Evolutionary conservation across 352 stramenopile species (phyloP).

Genomic region (Pelagophyceae sp.): DNA sequence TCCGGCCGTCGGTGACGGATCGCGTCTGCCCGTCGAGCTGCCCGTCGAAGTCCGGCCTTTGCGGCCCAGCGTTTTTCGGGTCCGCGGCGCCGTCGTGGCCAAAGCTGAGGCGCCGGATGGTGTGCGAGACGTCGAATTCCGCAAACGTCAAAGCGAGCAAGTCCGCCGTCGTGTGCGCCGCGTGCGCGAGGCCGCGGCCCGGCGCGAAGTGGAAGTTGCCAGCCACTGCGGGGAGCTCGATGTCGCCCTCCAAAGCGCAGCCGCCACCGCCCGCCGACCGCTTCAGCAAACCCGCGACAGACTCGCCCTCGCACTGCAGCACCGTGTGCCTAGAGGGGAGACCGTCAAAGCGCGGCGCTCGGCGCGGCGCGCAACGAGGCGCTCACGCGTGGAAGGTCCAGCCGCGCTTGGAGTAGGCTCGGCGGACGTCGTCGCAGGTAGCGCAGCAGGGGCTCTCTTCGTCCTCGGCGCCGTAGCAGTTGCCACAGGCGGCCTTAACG

Average conservation of each 20-base stretch:
- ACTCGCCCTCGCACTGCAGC: constrained; percentile 31
- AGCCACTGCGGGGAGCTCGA: constrained; percentile 52
- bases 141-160: constrained; percentile 50
- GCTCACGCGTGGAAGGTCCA: constrained; percentile 51
- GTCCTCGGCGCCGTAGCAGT: constrained; percentile 63
- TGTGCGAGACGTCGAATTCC: constrained; percentile 68
- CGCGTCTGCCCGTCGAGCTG: constrained; percentile 49
- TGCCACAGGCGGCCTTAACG: constrained; percentile 44
- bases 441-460: constrained; percentile 59
- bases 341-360: constrained; percentile 26
- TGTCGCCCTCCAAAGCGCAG: constrained; percentile 56
- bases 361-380: constrained; percentile 35
- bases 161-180: constrained; percentile 21
- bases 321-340: constrained; percentile 4
- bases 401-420: constrained; percentile 52
- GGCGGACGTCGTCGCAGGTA: constrained; percentile 64
- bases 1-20: constrained; percentile 30
- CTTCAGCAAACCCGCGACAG: not conserved
- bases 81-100: constrained; percentile 30
- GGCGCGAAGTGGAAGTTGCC: constrained; percentile 67
- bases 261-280: constrained; percentile 40
- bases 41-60: too few relatives aligned
- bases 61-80: constrained; percentile 31
- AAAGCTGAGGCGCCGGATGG: constrained; percentile 61
- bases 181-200: constrained; percentile 31